Evolutionary conservation across 1,284 basidiomycete genomes (phyloP).

Genomic region (Malassezia japonica): DNA sequence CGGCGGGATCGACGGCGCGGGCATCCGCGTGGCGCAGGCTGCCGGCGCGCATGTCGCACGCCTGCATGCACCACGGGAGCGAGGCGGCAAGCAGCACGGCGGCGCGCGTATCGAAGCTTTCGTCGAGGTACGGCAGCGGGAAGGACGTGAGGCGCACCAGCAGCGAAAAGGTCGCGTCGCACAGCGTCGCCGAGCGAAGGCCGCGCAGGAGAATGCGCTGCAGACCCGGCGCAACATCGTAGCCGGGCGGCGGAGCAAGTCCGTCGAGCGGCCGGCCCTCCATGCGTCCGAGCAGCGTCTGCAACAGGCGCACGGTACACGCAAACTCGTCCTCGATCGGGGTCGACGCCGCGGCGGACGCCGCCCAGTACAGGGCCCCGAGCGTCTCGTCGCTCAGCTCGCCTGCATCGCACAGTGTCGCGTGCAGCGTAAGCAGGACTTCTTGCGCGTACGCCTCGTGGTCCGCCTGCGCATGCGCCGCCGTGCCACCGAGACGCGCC

Average conservation of each 20-base stretch:
- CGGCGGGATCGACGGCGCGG: not conserved
- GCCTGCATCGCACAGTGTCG: slow-evolving; percentile 58
- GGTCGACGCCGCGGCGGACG: slow-evolving; percentile 70
- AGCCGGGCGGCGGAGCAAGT: slow-evolving; percentile 60
- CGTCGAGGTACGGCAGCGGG: not conserved
- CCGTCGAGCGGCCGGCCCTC: slow-evolving; percentile 53
- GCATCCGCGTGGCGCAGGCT: not conserved
- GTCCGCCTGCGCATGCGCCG: slow-evolving; percentile 62
- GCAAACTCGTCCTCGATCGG: slow-evolving; percentile 72
- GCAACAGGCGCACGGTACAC: slow-evolving; percentile 55
- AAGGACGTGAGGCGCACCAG: slow-evolving; percentile 48
- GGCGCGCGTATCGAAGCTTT: not conserved
- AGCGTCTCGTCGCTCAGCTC: slow-evolving; percentile 57
- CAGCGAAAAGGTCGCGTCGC: slow-evolving; percentile 60
- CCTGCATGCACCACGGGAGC: slow-evolving; percentile 80
- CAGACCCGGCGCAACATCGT: slow-evolving; percentile 59
- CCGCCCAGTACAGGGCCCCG: slow-evolving; percentile 80
- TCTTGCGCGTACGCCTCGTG: slow-evolving; percentile 75
- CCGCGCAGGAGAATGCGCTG: slow-evolving; percentile 71
- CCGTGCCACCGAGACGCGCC: slow-evolving; percentile 72
- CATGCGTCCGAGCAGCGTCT: slow-evolving; percentile 1
- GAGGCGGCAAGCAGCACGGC: slow-evolving; percentile 61
- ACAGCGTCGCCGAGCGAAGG: slow-evolving; percentile 67
- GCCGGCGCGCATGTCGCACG: slow-evolving; percentile 54
- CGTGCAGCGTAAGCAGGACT: slow-evolving; percentile 67